phyloP scores from a whole-genome alignment of 169 alveolate genomes.

The Neospora caninum region DNA sequence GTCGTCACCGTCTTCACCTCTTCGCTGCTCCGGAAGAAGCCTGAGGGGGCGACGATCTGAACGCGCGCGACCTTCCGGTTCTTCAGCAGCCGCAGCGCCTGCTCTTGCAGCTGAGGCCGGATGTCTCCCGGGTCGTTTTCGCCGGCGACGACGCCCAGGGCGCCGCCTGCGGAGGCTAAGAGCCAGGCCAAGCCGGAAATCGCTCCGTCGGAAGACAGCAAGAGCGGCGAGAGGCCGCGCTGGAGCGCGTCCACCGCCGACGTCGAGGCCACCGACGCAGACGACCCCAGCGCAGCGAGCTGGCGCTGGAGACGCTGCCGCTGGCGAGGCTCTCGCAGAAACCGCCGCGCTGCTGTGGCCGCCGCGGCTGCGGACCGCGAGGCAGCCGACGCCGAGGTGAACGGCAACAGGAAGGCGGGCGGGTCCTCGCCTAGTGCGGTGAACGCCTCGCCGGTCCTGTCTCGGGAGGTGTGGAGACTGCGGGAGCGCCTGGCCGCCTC shows the following conservation, averaged over 20 bases:
- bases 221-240: slow-evolving; percentile 49
- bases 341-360: slow-evolving; percentile 10
- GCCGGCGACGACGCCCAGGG: slow-evolving; percentile 15
- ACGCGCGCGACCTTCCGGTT: neutral
- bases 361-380: slow-evolving; percentile 25
- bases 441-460: neutral
- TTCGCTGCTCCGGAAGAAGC: neutral
- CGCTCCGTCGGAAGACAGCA: slow-evolving; percentile 50
- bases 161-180: slow-evolving; percentile 24
- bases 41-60: neutral
- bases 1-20: neutral
- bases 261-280: neutral
- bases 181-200: slow-evolving; percentile 22
- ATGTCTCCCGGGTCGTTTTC: neutral
- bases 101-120: slow-evolving; percentile 61
- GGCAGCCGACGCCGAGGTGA: slow-evolving; percentile 31
- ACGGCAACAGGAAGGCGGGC: neutral
- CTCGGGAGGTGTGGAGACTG: neutral
- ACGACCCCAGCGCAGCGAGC: neutral
- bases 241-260: slow-evolving; percentile 24
- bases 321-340: slow-evolving; percentile 34
- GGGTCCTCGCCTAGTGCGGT: neutral
- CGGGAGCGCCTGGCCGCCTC: neutral
- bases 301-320: slow-evolving; percentile 54
- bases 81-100: slow-evolving; percentile 44